Base-by-base conservation (phyloP, 2,329 filamentous ascomycete species). In the Colletotrichum euphorbiae region DNA sequence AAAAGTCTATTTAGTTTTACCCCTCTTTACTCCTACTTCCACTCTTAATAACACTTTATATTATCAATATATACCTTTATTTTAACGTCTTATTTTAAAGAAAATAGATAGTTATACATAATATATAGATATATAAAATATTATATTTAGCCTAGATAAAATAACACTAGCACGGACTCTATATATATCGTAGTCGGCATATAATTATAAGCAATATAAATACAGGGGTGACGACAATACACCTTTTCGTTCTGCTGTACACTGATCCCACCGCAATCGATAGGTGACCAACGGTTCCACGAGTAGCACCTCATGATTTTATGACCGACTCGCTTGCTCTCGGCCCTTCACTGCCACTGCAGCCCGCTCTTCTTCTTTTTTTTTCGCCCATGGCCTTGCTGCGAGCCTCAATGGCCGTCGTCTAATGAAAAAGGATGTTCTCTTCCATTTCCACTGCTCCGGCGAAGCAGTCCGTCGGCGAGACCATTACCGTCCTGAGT, bases 401-500 rank as follows among this genome's bases (percentile, higher is more conserved):
- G 17, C 19, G 56, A 45, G 24, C 31, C n/a, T 45, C 55, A 51
- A 71, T 71, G 69, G 69, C 68, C 31, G 62, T 15, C 48, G 59
- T 57, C 51, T 69, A 46, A 70, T 38, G 40, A 58, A 51, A 54
- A 62, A 68, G 63, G 45, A 90, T 90, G 88, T 90, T 90, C 77
- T 28, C 28, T 28, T 88, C 88, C 48, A 89, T 90, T 75, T 82
- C 88, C 68, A 82, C 86, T 68, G 92, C 93, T 76, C 96, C 96
- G 74, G 93, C 94, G 77, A 96, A 97, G 85, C 96, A 99, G 86
- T 97, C 93, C 75, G 96, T 95, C 74, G 91, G 93, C 76, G 94
- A 97, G 77, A 98, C 96, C 46, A 99, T 99, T 78, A 92, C 91
- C 70, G 92, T 94, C 46, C 85, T 98, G 69, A 97, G 94, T 80